Evolutionary conservation across 2,329 filamentous ascomycete genomes (phyloP).

Genomic region (Colletotrichum costaricense): DNA sequence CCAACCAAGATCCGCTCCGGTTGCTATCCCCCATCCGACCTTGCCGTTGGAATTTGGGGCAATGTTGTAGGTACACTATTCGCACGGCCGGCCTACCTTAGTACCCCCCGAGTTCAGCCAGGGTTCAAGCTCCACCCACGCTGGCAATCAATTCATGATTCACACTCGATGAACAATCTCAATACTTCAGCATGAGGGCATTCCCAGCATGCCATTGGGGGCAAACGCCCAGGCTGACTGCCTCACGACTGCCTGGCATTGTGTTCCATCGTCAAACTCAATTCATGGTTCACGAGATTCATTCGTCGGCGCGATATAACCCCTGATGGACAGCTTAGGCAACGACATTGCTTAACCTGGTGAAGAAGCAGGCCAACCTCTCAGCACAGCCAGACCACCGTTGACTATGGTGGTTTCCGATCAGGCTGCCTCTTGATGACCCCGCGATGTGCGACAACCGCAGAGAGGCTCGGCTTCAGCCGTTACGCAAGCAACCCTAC

Average conservation of each 20-base stretch:
- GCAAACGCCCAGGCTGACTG: not conserved
- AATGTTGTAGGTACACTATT: not conserved
- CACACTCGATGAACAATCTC: not conserved
- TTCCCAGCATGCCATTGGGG: not conserved
- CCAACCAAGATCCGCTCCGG: slow-evolving; percentile 1
- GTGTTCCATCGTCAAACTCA: not conserved
- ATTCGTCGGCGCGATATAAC: not conserved
- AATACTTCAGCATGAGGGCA: not conserved
- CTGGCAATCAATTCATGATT: not conserved
- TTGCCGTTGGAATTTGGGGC: slow-evolving; percentile 15
- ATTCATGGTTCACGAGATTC: not conserved
- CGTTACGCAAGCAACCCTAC: not conserved
- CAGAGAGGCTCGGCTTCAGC: slow-evolving; percentile 12
- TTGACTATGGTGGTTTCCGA: not conserved
- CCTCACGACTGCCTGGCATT: not conserved
- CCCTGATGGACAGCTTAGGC: not conserved
- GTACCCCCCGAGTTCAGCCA: too few species aligned
- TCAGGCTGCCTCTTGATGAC: slow-evolving; percentile 3
- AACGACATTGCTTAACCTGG: slow-evolving; percentile 1
- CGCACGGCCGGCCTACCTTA: not conserved
- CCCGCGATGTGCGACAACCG: not conserved
- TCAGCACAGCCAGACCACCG: slow-evolving; percentile 7
- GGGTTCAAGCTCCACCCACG: too few species aligned
- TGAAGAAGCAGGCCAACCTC: not conserved
- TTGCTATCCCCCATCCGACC: slow-evolving; percentile 20